Percentiles rank a stretch among this genome's conserved stretches.
Evolutionary conservation across 1,284 basidiomycete genomes (phyloP).

Genomic region (Tremellales sp.): DNA sequence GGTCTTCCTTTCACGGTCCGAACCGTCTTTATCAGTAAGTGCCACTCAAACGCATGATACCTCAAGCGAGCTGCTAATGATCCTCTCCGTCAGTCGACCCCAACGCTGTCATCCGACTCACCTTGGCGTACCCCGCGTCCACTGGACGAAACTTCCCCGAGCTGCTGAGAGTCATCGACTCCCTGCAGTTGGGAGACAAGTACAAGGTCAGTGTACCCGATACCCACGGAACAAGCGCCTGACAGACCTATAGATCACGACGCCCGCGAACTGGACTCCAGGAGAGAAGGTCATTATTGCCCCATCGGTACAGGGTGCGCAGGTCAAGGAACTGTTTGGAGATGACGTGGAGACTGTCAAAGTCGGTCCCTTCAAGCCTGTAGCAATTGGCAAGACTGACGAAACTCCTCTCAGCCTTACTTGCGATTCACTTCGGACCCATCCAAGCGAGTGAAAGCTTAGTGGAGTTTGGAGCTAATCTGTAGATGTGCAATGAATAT

Average conservation of each 20-base stretch:
- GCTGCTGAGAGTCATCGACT: conserved; percentile 76
- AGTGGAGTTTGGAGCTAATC: no score
- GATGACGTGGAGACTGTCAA: conserved; percentile 51
- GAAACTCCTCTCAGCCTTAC: conserved; percentile 47
- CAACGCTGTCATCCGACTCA: conserved; percentile 87
- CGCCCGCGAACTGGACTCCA: conserved; percentile 61
- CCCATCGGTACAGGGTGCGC: conserved; percentile 76
- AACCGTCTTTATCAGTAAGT: conserved; percentile 75
- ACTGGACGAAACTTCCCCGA: conserved; percentile 71
- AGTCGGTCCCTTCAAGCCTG: conserved; percentile 27
- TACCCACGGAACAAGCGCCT: conserved; percentile 8
- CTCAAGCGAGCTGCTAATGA: not conserved
- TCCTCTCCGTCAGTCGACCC: conserved; percentile 58
- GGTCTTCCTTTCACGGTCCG: conserved; percentile 68
- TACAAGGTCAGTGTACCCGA: conserved; percentile 51
- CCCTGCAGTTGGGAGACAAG: conserved; percentile 91
- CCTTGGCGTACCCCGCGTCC: conserved; percentile 82
- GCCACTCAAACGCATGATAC: not conserved
- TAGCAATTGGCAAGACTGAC: not conserved
- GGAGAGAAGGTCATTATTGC: conserved; percentile 95
- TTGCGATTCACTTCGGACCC: conserved; percentile 52
- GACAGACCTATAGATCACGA: not conserved
- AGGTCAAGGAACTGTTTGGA: conserved; percentile 68
- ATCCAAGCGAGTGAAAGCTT: conserved; percentile 26
- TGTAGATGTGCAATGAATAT: no score